Evolutionary conservation across 1,139 yeast species (phyloP).

Genomic region (Zhuliangozyma parablackwelliae): DNA sequence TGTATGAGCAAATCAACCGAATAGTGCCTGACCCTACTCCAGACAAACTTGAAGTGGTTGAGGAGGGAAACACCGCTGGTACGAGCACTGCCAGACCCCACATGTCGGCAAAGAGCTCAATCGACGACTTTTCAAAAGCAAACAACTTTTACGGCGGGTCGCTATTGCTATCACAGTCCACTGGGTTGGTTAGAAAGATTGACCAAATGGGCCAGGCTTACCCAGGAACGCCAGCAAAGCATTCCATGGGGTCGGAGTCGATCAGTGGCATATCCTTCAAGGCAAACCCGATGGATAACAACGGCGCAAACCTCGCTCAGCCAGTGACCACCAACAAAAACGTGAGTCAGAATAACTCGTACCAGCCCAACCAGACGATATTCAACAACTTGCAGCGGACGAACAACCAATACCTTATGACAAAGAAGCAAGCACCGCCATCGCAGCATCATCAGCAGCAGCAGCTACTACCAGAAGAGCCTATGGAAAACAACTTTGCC

Average conservation of each 20-base stretch:
- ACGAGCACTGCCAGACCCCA: too few relatives aligned
- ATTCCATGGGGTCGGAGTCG: conserved; percentile 13
- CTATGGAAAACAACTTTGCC: conserved; percentile 29
- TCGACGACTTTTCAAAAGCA: conserved; percentile 25
- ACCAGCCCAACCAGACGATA: conserved; percentile 44
- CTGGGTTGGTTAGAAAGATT: conserved; percentile 39
- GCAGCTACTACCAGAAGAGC: conserved; percentile 11
- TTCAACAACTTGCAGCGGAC: conserved; percentile 41
- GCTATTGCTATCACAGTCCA: conserved; percentile 40
- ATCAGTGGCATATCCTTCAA: conserved; percentile 35
- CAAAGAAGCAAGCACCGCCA: conserved; percentile 15
- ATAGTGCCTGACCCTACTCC: conserved; percentile 11
- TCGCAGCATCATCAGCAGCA: conserved; percentile 9
- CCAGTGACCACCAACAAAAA: conserved; percentile 34
- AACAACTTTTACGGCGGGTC: conserved; percentile 43
- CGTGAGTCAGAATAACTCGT: conserved; percentile 33
- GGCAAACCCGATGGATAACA: conserved; percentile 24
- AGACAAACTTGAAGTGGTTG: conserved; percentile 6
- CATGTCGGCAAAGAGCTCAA: conserved; percentile 17
- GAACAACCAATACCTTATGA: conserved; percentile 29
- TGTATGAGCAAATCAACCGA: conserved; percentile 12
- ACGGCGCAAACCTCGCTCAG: conserved; percentile 20
- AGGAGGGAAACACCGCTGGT: conserved; percentile 4
- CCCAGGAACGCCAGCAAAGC: conserved; percentile 10
- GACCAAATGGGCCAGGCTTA: conserved; percentile 17